Conservation (phyloP, 2,329 filamentous ascomycete species). For the Mycogone perniciosa region DNA sequence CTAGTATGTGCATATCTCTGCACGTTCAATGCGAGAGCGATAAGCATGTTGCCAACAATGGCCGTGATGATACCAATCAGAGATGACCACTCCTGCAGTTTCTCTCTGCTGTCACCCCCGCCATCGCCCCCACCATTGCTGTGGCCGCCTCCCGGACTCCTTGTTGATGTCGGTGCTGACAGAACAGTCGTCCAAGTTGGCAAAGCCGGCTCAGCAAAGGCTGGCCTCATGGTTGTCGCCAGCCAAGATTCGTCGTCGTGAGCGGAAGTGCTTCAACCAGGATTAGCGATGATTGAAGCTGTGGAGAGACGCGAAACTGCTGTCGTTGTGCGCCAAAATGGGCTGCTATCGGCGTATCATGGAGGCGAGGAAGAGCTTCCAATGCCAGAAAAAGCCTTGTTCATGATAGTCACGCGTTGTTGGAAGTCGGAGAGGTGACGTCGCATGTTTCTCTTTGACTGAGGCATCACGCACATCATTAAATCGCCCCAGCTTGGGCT, state of each 20-base stretch:
- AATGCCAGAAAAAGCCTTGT: neutral
- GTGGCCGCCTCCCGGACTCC: constrained; percentile 4
- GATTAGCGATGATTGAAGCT: constrained; percentile 6
- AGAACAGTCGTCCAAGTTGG: constrained; percentile 12
- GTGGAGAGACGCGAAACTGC: constrained; percentile 8
- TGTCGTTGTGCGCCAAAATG: constrained; percentile 6
- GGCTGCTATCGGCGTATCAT: constrained; percentile 10
- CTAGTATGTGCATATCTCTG: constrained; percentile 92
- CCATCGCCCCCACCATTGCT: constrained; percentile 17
- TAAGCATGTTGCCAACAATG: constrained; percentile 86
- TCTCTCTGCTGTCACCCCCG: constrained; percentile 33
- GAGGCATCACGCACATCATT: constrained; percentile 6
- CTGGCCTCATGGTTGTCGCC: constrained; percentile 21
- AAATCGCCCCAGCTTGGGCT: neutral
- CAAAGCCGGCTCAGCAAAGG: constrained; percentile 21
- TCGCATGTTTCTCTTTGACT: neutral
- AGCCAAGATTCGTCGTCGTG: constrained; percentile 13
- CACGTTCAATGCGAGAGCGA: constrained; percentile 91
- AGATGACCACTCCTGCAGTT: constrained; percentile 73
- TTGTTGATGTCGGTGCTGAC: constrained; percentile 7
- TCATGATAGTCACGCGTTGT: neutral
- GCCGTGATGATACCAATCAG: constrained; percentile 92
- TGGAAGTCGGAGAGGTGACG: neutral
- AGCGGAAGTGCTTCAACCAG: constrained; percentile 11
- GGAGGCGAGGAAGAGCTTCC: constrained; percentile 5